Evolutionary conservation across 1,284 basidiomycete genomes (phyloP), one percentile per base, ranked within the genome.

Genomic region (Tilletia setariae): DNA sequence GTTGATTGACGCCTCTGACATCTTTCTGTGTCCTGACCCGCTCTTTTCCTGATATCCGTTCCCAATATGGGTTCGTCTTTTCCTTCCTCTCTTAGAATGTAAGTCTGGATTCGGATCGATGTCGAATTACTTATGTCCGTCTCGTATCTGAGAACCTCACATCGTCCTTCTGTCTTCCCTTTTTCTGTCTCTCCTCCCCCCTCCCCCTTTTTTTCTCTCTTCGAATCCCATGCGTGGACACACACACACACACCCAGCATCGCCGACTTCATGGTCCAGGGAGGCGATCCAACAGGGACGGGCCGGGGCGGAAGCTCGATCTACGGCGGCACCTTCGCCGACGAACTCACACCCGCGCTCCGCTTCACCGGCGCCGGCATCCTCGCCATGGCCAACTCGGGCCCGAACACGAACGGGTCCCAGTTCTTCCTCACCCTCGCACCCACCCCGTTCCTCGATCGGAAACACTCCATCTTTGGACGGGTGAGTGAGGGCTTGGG

Each of bases 361-460:
- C 66, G 74, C n/a, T 74, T 74, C 64, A 70, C 69, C 8, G 74
- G 74, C 25, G 74, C 74, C n/a, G 74, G 74, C 40, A 72, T 76
- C 32, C 68, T 76, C 47, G 70, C 74, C 40, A 74, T 74, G 74
- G 74, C 74, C 13, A 76, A 76, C 51, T 67, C 63, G 23, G 74
- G 73, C 13, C 71, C 73, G 23, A 72, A 75, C 32, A 68, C 71
- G 19, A 76, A 76, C 65, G 71, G 68, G 3, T 67, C 66, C 28
- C 74, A 75, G 64, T 75, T 75, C 65, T 68, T 67, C 40, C 30
- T 68, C 13, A 66, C 61, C 40, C 61, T 73, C 49, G 74, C 74
- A 40, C 74, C 74, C 2, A 75, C 74, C 11, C 73, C 73, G 2
- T 69, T 69, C 64, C 32, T 74, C 23, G 72, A 74, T 64, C 67